These are phyloP conservation scores for Herpetomonas tarakana DNA, from an alignment of 208 protist genomes.

Conservation along the genomic window DNA sequence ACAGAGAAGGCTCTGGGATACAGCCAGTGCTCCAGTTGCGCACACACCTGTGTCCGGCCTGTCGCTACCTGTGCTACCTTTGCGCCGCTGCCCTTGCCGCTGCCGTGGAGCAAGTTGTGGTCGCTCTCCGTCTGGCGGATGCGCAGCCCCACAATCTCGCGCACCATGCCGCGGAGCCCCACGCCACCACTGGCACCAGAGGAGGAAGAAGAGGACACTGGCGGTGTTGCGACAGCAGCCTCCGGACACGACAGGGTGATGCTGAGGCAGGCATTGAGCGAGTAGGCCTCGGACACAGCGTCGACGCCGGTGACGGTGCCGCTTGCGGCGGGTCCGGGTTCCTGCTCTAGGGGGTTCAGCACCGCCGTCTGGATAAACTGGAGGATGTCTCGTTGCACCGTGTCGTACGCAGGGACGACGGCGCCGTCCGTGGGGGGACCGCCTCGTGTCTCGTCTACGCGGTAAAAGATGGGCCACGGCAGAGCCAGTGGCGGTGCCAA, in stretches of 20 bases:
- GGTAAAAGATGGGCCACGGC: conserved; percentile 73
- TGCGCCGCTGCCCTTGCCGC: neutral
- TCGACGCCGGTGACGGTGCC: conserved; percentile 49
- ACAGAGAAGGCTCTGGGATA: conserved; percentile 76
- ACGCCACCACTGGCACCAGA: conserved; percentile 21
- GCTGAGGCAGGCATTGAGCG: conserved; percentile 49
- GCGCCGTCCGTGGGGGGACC: conserved; percentile 5
- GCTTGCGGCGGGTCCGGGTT: conserved; percentile 7
- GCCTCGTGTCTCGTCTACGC: conserved; percentile 6
- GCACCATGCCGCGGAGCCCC: conserved; percentile 52
- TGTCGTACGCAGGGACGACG: conserved; percentile 18
- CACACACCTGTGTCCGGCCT: conserved; percentile 80
- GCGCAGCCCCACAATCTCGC: conserved; percentile 72
- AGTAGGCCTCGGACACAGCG: conserved; percentile 74
- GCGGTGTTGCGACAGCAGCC: conserved; percentile 52
- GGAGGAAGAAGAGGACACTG: conserved; percentile 9
- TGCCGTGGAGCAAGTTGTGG: conserved; percentile 75
- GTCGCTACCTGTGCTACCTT: conserved; percentile 60
- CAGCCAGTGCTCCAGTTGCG: conserved; percentile 75
- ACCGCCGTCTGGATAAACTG: conserved; percentile 68
- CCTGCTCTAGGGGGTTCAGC: conserved; percentile 46
- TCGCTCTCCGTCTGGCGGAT: conserved; percentile 81
- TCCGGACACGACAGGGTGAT: conserved; percentile 63
- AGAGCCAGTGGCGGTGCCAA: conserved; percentile 48
- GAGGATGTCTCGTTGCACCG: conserved; percentile 44